Percentiles rank a stretch among this genome's conserved stretches.
These are phyloP conservation scores for Pseudogymnoascus pannorum DNA, from an alignment of 2,329 filamentous ascomycete species.

Conservation along the genomic window DNA sequence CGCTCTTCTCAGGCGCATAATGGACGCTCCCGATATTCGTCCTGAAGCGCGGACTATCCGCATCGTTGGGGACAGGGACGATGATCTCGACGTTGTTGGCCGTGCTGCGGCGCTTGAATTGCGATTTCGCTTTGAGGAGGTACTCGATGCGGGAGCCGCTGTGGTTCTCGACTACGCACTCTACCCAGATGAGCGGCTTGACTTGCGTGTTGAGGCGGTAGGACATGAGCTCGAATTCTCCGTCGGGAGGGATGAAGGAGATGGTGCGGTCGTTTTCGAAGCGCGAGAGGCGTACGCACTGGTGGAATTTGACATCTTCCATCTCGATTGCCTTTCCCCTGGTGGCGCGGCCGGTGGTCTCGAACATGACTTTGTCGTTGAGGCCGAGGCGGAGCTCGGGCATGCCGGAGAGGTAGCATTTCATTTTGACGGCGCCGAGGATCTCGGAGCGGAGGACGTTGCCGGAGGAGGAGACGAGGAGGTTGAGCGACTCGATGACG, in stretches of 20 bases:
- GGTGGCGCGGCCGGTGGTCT: slow-evolving; percentile 89
- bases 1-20: slow-evolving; percentile 93
- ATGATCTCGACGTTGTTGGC: slow-evolving; percentile 99
- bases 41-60: slow-evolving; percentile 89
- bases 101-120: slow-evolving; percentile 96
- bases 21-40: slow-evolving; percentile 97
- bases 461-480: slow-evolving; percentile 87
- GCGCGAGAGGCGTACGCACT: slow-evolving; percentile 88
- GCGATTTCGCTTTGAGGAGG: slow-evolving; percentile 95
- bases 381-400: slow-evolving; percentile 87
- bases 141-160: slow-evolving; percentile 95
- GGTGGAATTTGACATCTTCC: slow-evolving; percentile 99
- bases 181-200: slow-evolving; percentile 97
- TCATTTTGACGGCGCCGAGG: slow-evolving; percentile 97
- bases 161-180: slow-evolving; percentile 94
- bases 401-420: slow-evolving; percentile 98
- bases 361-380: slow-evolving; percentile 99
- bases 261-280: slow-evolving; percentile 99
- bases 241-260: slow-evolving; percentile 96
- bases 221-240: slow-evolving; percentile 98
- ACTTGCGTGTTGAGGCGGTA: slow-evolving; percentile 98
- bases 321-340: slow-evolving; percentile 97
- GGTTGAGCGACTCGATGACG: slow-evolving; percentile 91
- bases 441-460: slow-evolving; percentile 96
- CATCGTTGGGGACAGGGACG: slow-evolving; percentile 94